phyloP scores from a whole-genome alignment of 2,329 filamentous ascomycete genomes.

The Venturia oleaginea region DNA sequence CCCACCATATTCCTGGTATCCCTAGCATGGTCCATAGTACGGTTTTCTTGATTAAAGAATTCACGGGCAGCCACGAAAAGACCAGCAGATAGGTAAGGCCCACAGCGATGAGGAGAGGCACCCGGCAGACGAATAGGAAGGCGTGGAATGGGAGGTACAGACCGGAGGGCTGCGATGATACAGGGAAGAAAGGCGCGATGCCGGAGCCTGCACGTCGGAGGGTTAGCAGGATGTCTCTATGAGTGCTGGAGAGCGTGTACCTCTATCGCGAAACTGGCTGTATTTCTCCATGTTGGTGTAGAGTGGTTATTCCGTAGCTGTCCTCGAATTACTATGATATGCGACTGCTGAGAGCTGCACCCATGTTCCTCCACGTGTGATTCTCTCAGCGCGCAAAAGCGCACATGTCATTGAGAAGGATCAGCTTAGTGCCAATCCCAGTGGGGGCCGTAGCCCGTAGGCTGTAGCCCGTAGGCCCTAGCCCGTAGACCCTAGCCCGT shows the following conservation, averaged over 20 bases:
- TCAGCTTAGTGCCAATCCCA: background rate
- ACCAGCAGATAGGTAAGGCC: conserved; percentile 65
- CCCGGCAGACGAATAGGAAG: conserved; percentile 69
- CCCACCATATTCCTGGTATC: conserved; percentile 93
- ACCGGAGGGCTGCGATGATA: conserved; percentile 55
- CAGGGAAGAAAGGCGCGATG: conserved; percentile 89
- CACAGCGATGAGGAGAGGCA: conserved; percentile 66
- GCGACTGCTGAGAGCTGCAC: too few species aligned
- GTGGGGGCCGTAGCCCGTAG: background rate
- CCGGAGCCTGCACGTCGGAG: conserved; percentile 60
- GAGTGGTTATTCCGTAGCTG: background rate
- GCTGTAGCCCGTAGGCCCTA: too few species aligned
- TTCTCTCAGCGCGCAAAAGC: background rate
- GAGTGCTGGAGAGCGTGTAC: conserved; percentile 35
- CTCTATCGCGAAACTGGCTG: conserved; percentile 84
- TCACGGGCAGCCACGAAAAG: conserved; percentile 72
- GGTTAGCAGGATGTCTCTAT: conserved; percentile 8
- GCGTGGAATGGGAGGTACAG: conserved; percentile 56
- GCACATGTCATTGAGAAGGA: background rate
- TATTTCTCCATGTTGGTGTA: conserved; percentile 74
- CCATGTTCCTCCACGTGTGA: background rate
- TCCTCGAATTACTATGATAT: background rate
- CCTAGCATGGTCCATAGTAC: conserved; percentile 80
- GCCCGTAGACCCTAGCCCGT: too few species aligned
- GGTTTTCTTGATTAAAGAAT: conserved; percentile 63